A percentile compares a stretch with the other conserved stretches of the same genome.
These are phyloP conservation scores for barley (Hordeum vulgare) DNA, from an alignment of 176 grass and related monocot genomes.

Conservation along the genomic window DNA sequence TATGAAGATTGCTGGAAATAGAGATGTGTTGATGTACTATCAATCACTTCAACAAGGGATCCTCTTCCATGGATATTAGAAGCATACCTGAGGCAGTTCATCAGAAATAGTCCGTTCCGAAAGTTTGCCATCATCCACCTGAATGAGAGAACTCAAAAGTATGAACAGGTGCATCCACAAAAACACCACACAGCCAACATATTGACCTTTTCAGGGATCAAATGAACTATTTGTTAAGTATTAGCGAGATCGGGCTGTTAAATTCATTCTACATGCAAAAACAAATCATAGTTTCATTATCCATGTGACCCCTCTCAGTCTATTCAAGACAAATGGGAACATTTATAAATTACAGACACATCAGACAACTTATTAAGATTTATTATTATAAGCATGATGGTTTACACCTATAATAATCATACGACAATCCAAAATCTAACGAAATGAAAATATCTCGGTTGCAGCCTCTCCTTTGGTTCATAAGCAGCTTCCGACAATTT, in stretches of 20 bases:
- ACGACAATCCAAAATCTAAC: neutral
- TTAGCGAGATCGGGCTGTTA: neutral
- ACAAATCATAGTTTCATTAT: constrained; percentile 22
- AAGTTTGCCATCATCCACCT: constrained; percentile 79
- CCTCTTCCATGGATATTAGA: neutral
- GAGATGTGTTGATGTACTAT: neutral
- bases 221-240: neutral
- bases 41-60: neutral
- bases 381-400: neutral
- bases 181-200: neutral
- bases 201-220: neutral
- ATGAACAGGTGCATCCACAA: neutral
- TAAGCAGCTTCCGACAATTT: constrained; percentile 49
- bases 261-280: constrained; percentile 15
- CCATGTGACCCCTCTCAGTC: neutral
- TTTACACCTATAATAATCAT: neutral
- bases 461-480: constrained; percentile 42
- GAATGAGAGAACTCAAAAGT: constrained; percentile 25
- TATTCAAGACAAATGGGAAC: neutral
- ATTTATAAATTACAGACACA: neutral
- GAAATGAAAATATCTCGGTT: neutral
- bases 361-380: neutral
- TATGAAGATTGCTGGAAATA: constrained; percentile 51
- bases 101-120: constrained; percentile 89
- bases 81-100: constrained; percentile 59